Conservation (phyloP, 495 filamentous ascomycete species). For the Lasiosphaeriaceae sp. region DNA sequence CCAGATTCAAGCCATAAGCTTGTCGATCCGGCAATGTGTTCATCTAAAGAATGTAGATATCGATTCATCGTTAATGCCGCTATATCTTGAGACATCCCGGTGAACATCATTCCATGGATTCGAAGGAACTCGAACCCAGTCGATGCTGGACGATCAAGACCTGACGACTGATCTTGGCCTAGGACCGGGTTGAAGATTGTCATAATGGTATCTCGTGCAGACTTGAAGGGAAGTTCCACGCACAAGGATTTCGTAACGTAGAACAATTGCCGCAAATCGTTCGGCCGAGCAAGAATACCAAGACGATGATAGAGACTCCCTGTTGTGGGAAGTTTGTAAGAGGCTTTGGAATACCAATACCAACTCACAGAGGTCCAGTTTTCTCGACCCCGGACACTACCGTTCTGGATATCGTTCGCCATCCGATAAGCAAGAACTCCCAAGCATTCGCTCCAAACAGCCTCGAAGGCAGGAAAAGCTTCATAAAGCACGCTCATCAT, state of each 20-base stretch:
- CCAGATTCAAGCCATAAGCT: neutral
- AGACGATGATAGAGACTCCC: slow-evolving; percentile 83
- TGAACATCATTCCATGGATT: slow-evolving; percentile 44
- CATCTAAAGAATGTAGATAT: neutral
- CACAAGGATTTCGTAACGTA: slow-evolving; percentile 57
- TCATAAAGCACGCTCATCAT: slow-evolving; percentile 75
- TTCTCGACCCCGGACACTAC: slow-evolving; percentile 66
- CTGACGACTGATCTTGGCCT: slow-evolving; percentile 17
- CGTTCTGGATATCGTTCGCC: slow-evolving; percentile 77
- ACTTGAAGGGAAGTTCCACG: slow-evolving; percentile 53
- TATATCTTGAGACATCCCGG: neutral
- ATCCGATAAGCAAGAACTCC: slow-evolving; percentile 51
- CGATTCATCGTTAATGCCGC: neutral
- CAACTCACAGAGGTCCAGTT: slow-evolving; percentile 72
- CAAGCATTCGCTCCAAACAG: slow-evolving; percentile 86
- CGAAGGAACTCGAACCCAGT: slow-evolving; percentile 56
- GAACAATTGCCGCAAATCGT: slow-evolving; percentile 69
- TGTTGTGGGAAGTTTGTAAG: slow-evolving; percentile 63
- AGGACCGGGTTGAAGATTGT: slow-evolving; percentile 69
- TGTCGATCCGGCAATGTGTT: neutral
- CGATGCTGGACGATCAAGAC: slow-evolving; percentile 4
- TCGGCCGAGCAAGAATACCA: slow-evolving; percentile 73
- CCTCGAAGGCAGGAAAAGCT: slow-evolving; percentile 66
- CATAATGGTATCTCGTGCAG: slow-evolving; percentile 64
- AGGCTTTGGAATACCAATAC: slow-evolving; percentile 78